A percentile compares a stretch with the other conserved stretches of the same genome.
These are phyloP conservation scores for Aspergillaceae sp. DNA, from an alignment of 2,329 filamentous ascomycete genomes.

Conservation along the genomic window DNA sequence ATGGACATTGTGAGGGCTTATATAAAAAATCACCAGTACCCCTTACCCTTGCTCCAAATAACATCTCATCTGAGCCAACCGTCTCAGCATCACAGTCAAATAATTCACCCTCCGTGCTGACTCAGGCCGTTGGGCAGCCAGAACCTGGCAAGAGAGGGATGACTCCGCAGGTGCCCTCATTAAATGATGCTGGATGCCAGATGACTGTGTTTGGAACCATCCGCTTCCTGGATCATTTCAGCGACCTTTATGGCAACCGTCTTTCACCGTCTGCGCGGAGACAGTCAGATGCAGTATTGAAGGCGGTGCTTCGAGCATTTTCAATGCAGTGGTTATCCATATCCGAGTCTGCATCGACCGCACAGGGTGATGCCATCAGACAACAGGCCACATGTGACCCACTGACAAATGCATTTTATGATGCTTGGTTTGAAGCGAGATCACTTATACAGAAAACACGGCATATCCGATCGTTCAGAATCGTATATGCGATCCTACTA, in stretches of 20 bases:
- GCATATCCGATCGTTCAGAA: slow-evolving; percentile 12
- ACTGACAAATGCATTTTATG: background rate
- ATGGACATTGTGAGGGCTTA: background rate
- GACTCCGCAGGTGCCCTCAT: background rate
- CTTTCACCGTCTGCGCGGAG: slow-evolving; percentile 2
- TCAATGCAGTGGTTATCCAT: slow-evolving; percentile 14
- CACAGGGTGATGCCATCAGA: background rate
- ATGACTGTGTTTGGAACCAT: background rate
- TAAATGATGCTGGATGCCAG: background rate
- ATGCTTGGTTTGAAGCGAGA: background rate
- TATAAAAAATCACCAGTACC: background rate
- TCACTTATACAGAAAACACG: background rate
- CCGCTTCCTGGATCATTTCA: background rate
- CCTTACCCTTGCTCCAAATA: background rate
- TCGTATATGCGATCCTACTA: slow-evolving; percentile 13
- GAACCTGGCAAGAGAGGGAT: too few species aligned
- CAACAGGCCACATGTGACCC: background rate
- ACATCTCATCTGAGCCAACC: background rate
- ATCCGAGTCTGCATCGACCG: background rate
- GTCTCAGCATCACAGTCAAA: background rate
- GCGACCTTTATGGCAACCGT: background rate
- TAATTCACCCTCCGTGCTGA: too few species aligned
- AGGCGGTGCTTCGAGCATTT: slow-evolving; percentile 11
- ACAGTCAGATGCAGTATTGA: slow-evolving; percentile 13
- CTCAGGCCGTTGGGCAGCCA: too few species aligned